A percentile compares a stretch with the other conserved stretches of the same genome.
phyloP scores from a whole-genome alignment of 805 yeast species.

The Starmerella apis region DNA sequence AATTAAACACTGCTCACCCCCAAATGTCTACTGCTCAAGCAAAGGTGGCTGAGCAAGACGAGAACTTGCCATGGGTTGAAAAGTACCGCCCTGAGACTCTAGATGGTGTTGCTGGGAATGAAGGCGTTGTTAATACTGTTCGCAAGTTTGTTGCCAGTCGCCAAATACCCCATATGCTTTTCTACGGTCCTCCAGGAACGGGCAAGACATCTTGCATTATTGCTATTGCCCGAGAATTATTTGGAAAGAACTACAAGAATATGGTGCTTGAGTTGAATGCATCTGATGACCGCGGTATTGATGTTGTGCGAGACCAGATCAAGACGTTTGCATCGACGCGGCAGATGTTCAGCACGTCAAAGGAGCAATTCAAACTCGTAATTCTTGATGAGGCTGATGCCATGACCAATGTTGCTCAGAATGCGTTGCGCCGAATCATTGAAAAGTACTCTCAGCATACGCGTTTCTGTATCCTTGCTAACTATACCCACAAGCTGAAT shows the following conservation, averaged over 20 bases:
- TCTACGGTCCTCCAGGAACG: conserved; percentile 94
- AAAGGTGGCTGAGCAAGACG: conserved; percentile 1
- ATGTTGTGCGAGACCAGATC: conserved; percentile 92
- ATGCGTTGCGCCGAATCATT: conserved; percentile 86
- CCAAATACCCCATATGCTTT: conserved; percentile 77
- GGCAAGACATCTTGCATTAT: conserved; percentile 83
- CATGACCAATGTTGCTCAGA: conserved; percentile 94
- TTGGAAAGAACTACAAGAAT: conserved; percentile 69
- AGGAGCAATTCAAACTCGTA: conserved; percentile 73
- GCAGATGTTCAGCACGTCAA: conserved; percentile 55
- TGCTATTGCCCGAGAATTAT: conserved; percentile 81
- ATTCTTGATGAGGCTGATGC: conserved; percentile 96
- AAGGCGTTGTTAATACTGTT: conserved; percentile 73
- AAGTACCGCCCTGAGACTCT: conserved; percentile 80
- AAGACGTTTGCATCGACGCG: conserved; percentile 92
- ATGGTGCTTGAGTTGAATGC: conserved; percentile 96
- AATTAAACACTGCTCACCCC: background rate
- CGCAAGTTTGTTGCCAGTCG: conserved; percentile 75
- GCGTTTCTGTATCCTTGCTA: conserved; percentile 91
- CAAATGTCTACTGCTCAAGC: background rate
- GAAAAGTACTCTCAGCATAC: conserved; percentile 91
- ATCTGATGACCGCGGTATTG: conserved; percentile 96
- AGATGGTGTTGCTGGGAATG: conserved; percentile 87
- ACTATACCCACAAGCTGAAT: conserved; percentile 87
- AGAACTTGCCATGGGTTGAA: conserved; percentile 53